phyloP scores from a whole-genome alignment of 345 rosid genomes.

The Mallotus nudiflorus region DNA sequence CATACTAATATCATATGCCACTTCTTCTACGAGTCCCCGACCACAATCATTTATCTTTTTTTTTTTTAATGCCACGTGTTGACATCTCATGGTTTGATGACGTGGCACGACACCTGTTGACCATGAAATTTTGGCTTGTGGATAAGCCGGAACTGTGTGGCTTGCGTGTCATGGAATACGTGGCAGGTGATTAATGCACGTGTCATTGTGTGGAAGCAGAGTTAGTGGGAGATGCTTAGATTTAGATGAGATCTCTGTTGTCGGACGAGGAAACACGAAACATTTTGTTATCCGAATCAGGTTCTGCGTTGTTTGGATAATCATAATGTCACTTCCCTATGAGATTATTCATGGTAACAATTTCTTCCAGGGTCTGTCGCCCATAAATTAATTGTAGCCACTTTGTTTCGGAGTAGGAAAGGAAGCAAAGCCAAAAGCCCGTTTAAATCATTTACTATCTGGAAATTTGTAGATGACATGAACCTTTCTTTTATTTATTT shows the following conservation, averaged over 20 bases:
- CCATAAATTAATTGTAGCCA: neutral
- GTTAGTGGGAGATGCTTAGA: neutral
- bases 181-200: slow-evolving; percentile 27
- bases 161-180: slow-evolving; percentile 39
- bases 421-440: too few relatives aligned
- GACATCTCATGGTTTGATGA: slow-evolving; percentile 14
- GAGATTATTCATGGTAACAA: neutral
- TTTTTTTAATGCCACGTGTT: slow-evolving; percentile 16
- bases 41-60: neutral
- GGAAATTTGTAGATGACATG: neutral
- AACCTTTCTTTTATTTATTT: neutral
- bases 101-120: slow-evolving; percentile 26
- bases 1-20: too few relatives aligned
- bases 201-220: slow-evolving; percentile 5
- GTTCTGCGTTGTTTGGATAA: slow-evolving; percentile 30
- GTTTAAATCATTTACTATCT: too few relatives aligned
- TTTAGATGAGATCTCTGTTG: slow-evolving; percentile 18
- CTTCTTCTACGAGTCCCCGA: neutral
- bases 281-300: slow-evolving; percentile 1
- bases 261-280: slow-evolving; percentile 46
- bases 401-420: neutral
- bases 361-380: neutral
- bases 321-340: slow-evolving; percentile 32
- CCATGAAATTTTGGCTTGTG: slow-evolving; percentile 26
- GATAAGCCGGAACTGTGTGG: slow-evolving; percentile 39